phyloP scores from a whole-genome alignment of 345 rosid genomes.

The Syzygium aromaticum region DNA sequence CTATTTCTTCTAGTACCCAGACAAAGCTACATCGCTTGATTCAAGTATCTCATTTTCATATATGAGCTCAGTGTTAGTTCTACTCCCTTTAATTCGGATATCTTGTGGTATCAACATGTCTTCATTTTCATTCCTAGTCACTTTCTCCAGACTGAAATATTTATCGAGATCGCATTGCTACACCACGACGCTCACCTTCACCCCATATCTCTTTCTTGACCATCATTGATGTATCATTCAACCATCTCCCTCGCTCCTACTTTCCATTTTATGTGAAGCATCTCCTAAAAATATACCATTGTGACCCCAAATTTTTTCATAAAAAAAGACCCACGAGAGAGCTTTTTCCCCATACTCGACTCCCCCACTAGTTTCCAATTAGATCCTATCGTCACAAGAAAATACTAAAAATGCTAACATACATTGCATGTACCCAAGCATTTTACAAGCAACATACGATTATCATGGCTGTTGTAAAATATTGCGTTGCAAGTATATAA shows the following conservation, averaged over 20 bases:
- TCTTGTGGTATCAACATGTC: neutral
- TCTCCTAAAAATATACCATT: neutral
- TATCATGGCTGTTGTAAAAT: no score
- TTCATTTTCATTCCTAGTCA: neutral
- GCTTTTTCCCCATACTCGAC: neutral
- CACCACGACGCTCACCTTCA: neutral
- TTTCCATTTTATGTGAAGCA: neutral
- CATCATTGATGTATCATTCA: no score
- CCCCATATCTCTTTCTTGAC: no score
- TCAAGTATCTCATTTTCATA: neutral
- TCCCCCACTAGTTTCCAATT: neutral
- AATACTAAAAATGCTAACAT: neutral
- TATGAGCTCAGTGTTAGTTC: neutral
- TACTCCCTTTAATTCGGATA: neutral
- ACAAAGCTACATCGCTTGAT: no score
- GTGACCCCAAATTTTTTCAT: neutral
- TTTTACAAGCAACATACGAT: neutral
- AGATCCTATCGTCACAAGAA: neutral
- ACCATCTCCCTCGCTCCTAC: neutral
- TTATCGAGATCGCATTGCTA: neutral
- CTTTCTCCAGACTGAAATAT: neutral
- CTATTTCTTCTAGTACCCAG: no score
- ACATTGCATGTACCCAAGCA: neutral
- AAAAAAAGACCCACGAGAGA: neutral
- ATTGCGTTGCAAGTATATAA: no score